Evolutionary conservation across 2,329 filamentous ascomycete genomes (phyloP), one percentile per base, ranked within the genome.

Genomic region (Orbilia oligospora): DNA sequence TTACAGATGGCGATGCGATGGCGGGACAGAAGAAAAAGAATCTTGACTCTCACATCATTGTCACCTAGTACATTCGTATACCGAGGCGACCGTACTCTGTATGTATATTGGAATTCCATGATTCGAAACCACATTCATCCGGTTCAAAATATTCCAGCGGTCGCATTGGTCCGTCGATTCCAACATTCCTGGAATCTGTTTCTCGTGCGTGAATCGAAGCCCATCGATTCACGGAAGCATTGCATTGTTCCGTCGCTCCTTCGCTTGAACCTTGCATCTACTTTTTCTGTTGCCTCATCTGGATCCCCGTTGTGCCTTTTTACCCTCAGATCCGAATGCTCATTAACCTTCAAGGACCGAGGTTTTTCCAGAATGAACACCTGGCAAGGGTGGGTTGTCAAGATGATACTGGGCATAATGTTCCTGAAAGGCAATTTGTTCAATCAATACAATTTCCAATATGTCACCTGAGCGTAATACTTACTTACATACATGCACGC

Each of bases 191-290:
- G 22, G 33, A 61, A 51, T n/a, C 46, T 55, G 8, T 53, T 70
- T 36, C 66, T 70, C 53, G 38, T 70, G 51, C 61, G 41, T 67
- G 58, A 70, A 63, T 56, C 63, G 18, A 44, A n/a, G 4, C 58
- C 73, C 73, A 58, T 71, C 41, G 51, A 65, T 66, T 76, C 49
- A 65, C 68, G 75, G 75, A 78, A 72, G 68, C 46, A 68, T 46
- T 77, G 55, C 67, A 68, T 56, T 51, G 67, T 71, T 77, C 67
- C 73, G 67, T 71, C 67, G 53, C 61, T 71, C 68, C 67, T 58
- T 71, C 73, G 46, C 49, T 63, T 51, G 61, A 67, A 53, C 68
- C 68, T 78, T 72, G 68, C 75, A 64, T 63, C 44, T 44, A 71
- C 61, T 41, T 30, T 46, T 65, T 56, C 58, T 56, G 41, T 27